These are phyloP conservation scores for Posidonia oceanica DNA, from an alignment of 116 monocot species.

Conservation along the genomic window DNA sequence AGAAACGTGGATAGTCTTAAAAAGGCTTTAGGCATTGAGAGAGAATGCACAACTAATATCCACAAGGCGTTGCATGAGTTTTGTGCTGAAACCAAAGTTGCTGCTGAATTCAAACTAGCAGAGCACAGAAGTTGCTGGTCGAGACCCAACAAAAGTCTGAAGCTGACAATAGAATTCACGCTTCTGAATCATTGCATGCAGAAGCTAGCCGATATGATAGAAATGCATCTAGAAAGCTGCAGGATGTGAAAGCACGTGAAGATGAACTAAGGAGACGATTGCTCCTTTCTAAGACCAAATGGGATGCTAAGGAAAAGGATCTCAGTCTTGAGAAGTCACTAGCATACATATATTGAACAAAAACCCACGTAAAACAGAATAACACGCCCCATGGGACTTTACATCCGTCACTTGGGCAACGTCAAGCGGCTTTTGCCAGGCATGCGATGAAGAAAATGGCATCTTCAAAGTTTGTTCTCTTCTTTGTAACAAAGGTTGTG, in stretches of 20 bases:
- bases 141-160: constrained; percentile 56
- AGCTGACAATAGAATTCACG: constrained; percentile 43
- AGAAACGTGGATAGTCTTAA: constrained; percentile 53
- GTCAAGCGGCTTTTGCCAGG: too few relatives aligned
- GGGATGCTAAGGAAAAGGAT: constrained; percentile 63
- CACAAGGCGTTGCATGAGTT: constrained; percentile 88
- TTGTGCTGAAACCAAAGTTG: constrained; percentile 71
- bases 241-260: constrained; percentile 87
- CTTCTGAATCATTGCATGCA: constrained; percentile 53
- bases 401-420: too few relatives aligned
- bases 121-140: constrained; percentile 44
- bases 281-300: constrained; percentile 43
- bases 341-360: too few relatives aligned
- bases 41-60: constrained; percentile 65
- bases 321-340: constrained; percentile 44
- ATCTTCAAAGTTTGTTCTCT: too few relatives aligned
- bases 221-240: constrained; percentile 48
- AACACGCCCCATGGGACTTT: too few relatives aligned
- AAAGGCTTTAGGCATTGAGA: constrained; percentile 65
- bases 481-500: too few relatives aligned
- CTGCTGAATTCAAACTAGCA: constrained; percentile 62
- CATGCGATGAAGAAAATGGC: too few relatives aligned
- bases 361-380: too few relatives aligned
- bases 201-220: constrained; percentile 48
- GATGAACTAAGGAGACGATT: constrained; percentile 70